Conservation (phyloP, 768 basidiomycete species). For the Lentinula aciculospora region DNA sequence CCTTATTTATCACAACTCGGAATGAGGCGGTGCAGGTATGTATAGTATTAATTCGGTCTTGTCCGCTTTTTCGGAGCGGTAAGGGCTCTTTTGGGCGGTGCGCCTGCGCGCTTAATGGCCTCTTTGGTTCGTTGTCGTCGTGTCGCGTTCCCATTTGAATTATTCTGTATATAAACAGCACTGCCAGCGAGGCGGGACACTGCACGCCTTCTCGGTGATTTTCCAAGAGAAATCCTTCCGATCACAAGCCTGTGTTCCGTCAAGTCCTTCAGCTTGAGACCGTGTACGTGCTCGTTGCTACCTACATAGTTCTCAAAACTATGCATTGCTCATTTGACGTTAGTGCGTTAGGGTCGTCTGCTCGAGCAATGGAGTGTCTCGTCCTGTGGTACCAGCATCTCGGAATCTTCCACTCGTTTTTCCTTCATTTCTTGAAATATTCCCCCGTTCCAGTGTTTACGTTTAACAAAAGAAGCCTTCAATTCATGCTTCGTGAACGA, state of each 20-base stretch:
- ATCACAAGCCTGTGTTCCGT: background rate
- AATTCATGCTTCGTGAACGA: background rate
- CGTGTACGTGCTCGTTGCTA: background rate
- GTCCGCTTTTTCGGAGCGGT: background rate
- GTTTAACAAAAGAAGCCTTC: background rate
- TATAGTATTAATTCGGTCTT: background rate
- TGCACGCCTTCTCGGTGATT: background rate
- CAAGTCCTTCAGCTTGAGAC: background rate
- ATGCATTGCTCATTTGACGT: background rate
- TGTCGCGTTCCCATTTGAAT: background rate
- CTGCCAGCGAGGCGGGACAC: background rate
- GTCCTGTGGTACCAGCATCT: too few species aligned
- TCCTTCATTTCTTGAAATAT: too few species aligned
- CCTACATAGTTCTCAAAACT: background rate
- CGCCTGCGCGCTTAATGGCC: background rate
- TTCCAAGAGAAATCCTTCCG: background rate
- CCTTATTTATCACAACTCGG: background rate
- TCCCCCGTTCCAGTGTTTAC: background rate
- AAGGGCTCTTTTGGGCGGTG: background rate
- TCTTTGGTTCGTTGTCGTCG: background rate
- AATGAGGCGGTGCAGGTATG: background rate
- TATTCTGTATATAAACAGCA: background rate
- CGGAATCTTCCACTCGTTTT: too few species aligned
- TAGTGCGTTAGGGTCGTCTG: background rate
- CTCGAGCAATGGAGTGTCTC: too few species aligned